A percentile compares a stretch with the other conserved stretches of the same genome.
Conservation (phyloP, 805 yeast genomes). For the Metschnikowia colocasiae region DNA sequence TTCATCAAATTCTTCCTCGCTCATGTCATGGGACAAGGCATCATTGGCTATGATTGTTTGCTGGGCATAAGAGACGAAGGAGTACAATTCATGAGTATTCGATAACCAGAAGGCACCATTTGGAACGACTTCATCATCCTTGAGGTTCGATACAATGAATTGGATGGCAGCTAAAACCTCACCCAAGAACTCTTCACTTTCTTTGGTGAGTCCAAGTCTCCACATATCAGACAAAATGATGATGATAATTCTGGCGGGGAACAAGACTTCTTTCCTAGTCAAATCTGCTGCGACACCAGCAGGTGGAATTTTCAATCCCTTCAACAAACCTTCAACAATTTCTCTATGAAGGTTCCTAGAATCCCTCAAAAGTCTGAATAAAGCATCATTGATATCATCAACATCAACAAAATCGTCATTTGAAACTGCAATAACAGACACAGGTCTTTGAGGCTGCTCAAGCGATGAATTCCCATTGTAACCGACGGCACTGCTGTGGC, state of each 20-base stretch:
- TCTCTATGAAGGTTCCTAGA: conserved; percentile 73
- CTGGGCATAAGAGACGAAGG: conserved; percentile 93
- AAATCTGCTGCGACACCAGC: conserved; percentile 81
- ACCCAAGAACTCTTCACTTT: conserved; percentile 86
- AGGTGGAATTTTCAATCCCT: conserved; percentile 80
- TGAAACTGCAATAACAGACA: conserved; percentile 58
- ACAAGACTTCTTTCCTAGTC: conserved; percentile 84
- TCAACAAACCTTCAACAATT: conserved; percentile 79
- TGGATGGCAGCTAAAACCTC: conserved; percentile 86
- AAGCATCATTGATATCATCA: conserved; percentile 71
- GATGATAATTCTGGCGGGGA: conserved; percentile 94
- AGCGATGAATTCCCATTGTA: conserved; percentile 33
- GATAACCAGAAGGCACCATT: conserved; percentile 98
- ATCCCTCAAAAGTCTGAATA: conserved; percentile 66
- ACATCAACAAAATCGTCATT: conserved; percentile 50
- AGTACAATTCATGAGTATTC: conserved; percentile 90
- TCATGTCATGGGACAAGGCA: conserved; percentile 75
- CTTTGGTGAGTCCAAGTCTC: conserved; percentile 91
- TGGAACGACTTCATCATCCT: conserved; percentile 81
- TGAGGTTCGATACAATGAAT: conserved; percentile 69
- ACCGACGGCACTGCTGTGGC: conserved; percentile 38
- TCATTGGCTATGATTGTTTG: conserved; percentile 85
- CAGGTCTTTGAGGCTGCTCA: conserved; percentile 50
- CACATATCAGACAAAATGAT: conserved; percentile 95
- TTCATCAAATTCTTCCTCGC: conserved; percentile 84